These are phyloP conservation scores for Monascus ruber DNA, from an alignment of 2,329 filamentous ascomycete genomes.

Conservation along the genomic window DNA sequence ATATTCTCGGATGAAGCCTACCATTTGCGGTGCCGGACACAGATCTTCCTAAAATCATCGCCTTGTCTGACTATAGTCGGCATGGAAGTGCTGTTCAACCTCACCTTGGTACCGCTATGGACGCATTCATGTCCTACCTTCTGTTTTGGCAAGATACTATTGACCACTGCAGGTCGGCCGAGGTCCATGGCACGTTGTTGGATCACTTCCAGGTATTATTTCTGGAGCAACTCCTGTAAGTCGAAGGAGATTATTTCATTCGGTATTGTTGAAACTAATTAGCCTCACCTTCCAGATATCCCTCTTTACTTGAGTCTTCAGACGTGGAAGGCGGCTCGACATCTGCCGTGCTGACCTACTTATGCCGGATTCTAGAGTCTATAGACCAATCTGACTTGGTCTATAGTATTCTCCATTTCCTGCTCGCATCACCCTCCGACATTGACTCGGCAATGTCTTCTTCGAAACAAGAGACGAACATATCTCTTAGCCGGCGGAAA, in stretches of 20 bases:
- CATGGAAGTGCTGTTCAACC: constrained; percentile 61
- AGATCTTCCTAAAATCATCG: constrained; percentile 64
- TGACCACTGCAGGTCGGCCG: constrained; percentile 83
- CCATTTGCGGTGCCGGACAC: constrained; percentile 66
- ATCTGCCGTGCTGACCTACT: constrained; percentile 86
- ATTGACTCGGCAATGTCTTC: constrained; percentile 30
- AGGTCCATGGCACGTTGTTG: constrained; percentile 83
- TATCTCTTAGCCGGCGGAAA: constrained; percentile 60
- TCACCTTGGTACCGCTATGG: constrained; percentile 77
- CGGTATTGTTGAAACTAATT: constrained; percentile 1
- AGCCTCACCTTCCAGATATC: constrained; percentile 51
- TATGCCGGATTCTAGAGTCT: constrained; percentile 79
- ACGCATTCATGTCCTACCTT: constrained; percentile 88
- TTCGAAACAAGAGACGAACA: constrained; percentile 48
- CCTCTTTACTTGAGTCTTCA: constrained; percentile 88
- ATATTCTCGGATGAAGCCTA: constrained; percentile 51
- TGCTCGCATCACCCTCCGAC: constrained; percentile 60
- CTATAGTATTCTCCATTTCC: constrained; percentile 83
- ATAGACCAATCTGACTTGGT: constrained; percentile 90
- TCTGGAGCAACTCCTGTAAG: constrained; percentile 80
- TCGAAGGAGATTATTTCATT: constrained; percentile 4
- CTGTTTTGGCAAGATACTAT: constrained; percentile 97
- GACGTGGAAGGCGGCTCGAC: constrained; percentile 95
- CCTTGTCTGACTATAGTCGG: constrained; percentile 77
- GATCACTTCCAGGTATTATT: constrained; percentile 98